Percentiles rank a stretch among this genome's conserved stretches.
phyloP scores from a whole-genome alignment of 2,329 filamentous ascomycete species.

The Aaosphaeria pasadenensis region DNA sequence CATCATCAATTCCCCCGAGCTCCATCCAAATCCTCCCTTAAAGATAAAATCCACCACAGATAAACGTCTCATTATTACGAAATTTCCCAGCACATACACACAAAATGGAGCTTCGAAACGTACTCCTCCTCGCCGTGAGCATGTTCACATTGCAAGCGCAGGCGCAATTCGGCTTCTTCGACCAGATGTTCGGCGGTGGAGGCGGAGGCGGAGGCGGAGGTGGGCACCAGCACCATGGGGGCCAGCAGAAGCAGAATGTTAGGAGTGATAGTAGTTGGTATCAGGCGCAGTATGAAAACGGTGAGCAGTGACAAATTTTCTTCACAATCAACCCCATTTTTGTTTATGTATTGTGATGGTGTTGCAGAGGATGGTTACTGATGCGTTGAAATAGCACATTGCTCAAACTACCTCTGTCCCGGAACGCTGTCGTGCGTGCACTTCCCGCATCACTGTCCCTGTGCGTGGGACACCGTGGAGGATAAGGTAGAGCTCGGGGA shows the following conservation, averaged over 20 bases:
- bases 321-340: conserved; percentile 3
- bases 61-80: not conserved
- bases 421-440: conserved; percentile 93
- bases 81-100: not conserved
- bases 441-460: conserved; percentile 96
- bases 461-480: conserved; percentile 67
- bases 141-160: conserved; percentile 61
- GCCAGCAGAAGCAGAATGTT: conserved; percentile 70
- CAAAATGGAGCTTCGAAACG: conserved; percentile 32
- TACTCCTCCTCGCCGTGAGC: conserved; percentile 29
- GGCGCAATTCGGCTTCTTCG: conserved; percentile 96
- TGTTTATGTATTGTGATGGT: not conserved
- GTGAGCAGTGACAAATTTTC: conserved; percentile 48
- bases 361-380: not conserved
- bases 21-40: not conserved
- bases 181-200: conserved; percentile 85
- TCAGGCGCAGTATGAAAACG: conserved; percentile 64
- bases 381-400: conserved; percentile 62
- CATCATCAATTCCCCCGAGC: conserved; percentile 16
- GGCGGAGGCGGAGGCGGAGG: conserved; percentile 19
- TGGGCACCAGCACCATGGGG: conserved; percentile 49
- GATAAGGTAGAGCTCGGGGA: conserved; percentile 69
- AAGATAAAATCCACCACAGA: not conserved
- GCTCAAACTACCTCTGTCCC: conserved; percentile 91
- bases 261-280: conserved; percentile 83